A percentile compares a stretch with the other conserved stretches of the same genome.
These are phyloP conservation scores for Xylaria cubensis DNA, from an alignment of 495 filamentous ascomycete species.

Conservation along the genomic window DNA sequence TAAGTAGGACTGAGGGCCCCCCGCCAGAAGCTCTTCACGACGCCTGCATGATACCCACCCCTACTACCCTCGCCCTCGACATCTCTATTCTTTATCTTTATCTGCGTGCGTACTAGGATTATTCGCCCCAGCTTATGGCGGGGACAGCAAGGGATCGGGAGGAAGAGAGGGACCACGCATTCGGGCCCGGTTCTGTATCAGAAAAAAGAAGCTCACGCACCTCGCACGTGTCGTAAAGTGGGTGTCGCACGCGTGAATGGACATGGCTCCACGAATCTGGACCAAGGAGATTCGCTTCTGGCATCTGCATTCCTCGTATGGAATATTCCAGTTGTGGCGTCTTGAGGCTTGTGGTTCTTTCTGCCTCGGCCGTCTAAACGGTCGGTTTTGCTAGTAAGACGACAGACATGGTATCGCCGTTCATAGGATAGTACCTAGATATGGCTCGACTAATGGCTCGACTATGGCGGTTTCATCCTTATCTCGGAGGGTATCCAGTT, in stretches of 20 bases:
- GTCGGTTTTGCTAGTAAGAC: slow-evolving; percentile 10
- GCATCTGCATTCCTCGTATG: slow-evolving; percentile 19
- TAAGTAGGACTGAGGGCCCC: background rate
- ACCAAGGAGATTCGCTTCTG: background rate
- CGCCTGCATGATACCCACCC: slow-evolving; percentile 25
- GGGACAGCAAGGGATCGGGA: slow-evolving; percentile 12
- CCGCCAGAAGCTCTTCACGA: slow-evolving; percentile 21
- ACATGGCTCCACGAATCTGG: slow-evolving; percentile 5
- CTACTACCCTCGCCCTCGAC: background rate
- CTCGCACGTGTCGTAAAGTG: slow-evolving; percentile 21
- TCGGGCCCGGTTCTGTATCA: slow-evolving; percentile 21
- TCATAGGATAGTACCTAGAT: background rate
- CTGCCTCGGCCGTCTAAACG: background rate
- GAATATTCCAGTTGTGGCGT: slow-evolving; percentile 1
- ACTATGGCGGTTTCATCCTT: background rate
- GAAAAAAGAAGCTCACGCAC: slow-evolving; percentile 21
- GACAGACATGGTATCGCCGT: background rate
- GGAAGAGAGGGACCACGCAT: slow-evolving; percentile 12
- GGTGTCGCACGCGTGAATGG: slow-evolving; percentile 12
- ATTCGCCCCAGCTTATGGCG: slow-evolving; percentile 7
- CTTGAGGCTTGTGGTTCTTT: background rate
- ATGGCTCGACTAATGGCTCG: background rate
- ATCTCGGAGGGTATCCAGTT: background rate
- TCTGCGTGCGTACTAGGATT: background rate
- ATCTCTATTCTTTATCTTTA: background rate